phyloP scores from a whole-genome alignment of 768 basidiomycete species.

The Trametes punicea region DNA sequence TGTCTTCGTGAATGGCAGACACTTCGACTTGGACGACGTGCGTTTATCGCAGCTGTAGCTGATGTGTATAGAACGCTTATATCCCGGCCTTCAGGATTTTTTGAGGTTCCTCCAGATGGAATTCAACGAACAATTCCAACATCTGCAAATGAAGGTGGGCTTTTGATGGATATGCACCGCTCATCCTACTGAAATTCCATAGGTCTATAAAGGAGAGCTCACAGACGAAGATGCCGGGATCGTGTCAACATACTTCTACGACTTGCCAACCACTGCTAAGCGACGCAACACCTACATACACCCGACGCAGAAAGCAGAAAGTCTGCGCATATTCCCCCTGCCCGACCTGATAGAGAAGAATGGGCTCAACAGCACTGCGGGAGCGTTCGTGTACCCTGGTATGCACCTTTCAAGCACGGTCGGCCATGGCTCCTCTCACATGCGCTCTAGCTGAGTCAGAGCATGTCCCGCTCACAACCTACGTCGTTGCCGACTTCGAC shows the following conservation, averaged over 20 bases:
- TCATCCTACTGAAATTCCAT: neutral
- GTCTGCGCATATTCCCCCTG: conserved; percentile 52
- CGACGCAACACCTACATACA: conserved; percentile 78
- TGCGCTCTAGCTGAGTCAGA: conserved; percentile 26
- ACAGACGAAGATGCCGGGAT: conserved; percentile 48
- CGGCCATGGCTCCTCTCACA: neutral
- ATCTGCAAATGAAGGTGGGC: conserved; percentile 68
- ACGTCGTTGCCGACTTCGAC: conserved; percentile 79
- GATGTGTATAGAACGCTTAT: neutral
- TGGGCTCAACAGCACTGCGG: conserved; percentile 39
- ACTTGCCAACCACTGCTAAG: conserved; percentile 67
- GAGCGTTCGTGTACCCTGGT: conserved; percentile 67
- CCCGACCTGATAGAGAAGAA: conserved; percentile 49
- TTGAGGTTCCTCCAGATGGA: conserved; percentile 61
- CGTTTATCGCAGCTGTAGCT: conserved; percentile 25
- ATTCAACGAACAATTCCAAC: conserved; percentile 54
- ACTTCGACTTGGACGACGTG: conserved; percentile 66
- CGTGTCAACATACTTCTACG: conserved; percentile 83
- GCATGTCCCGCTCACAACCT: conserved; percentile 45
- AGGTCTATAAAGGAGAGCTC: conserved; percentile 57
- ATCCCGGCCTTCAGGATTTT: conserved; percentile 66
- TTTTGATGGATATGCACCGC: neutral
- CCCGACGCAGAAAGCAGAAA: conserved; percentile 43
- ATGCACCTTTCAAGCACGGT: neutral
- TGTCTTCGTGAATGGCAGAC: conserved; percentile 88